A percentile compares a stretch with the other conserved stretches of the same genome.
These are phyloP conservation scores for Rubroboletus satanas DNA, from an alignment of 768 basidiomycete species.

Conservation along the genomic window DNA sequence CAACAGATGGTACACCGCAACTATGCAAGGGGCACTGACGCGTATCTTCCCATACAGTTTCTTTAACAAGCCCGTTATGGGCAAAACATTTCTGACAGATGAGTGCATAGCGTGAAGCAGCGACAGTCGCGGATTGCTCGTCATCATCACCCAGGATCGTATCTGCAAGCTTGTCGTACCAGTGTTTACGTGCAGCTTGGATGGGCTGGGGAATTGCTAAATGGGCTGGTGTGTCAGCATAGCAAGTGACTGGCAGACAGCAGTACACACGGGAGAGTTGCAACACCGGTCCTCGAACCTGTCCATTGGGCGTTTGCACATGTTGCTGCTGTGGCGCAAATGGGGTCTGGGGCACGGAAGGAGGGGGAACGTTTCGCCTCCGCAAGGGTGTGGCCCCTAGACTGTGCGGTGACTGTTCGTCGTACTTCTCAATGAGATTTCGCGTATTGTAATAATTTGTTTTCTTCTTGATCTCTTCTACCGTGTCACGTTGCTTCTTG, in stretches of 20 bases:
- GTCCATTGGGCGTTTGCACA: conserved; percentile 22
- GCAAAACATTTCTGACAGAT: conserved; percentile 86
- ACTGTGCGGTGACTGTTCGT: conserved; percentile 46
- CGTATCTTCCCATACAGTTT: conserved; percentile 74
- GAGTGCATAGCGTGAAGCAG: conserved; percentile 65
- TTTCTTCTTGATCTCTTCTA: conserved; percentile 97
- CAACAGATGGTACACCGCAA: not conserved
- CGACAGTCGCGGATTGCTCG: conserved; percentile 32
- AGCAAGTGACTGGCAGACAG: not conserved
- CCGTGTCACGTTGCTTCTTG: conserved; percentile 75
- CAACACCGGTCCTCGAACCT: conserved; percentile 24
- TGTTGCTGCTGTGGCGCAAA: conserved; percentile 26
- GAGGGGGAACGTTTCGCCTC: conserved; percentile 34
- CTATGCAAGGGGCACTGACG: conserved; percentile 49
- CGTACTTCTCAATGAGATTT: conserved; percentile 86
- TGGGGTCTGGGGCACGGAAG: conserved; percentile 32
- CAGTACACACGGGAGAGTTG: conserved; percentile 40
- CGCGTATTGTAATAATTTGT: conserved; percentile 94
- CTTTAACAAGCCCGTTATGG: conserved; percentile 86
- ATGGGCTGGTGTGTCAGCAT: conserved; percentile 8
- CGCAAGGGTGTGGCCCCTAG: conserved; percentile 39
- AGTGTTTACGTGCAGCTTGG: conserved; percentile 61
- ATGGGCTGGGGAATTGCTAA: conserved; percentile 38
- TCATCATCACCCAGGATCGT: conserved; percentile 82
- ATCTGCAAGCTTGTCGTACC: conserved; percentile 88